A percentile compares a stretch with the other conserved stretches of the same genome.
Evolutionary conservation across 139 green algal genomes (phyloP).

Genomic region (Tetraselmis striata): DNA sequence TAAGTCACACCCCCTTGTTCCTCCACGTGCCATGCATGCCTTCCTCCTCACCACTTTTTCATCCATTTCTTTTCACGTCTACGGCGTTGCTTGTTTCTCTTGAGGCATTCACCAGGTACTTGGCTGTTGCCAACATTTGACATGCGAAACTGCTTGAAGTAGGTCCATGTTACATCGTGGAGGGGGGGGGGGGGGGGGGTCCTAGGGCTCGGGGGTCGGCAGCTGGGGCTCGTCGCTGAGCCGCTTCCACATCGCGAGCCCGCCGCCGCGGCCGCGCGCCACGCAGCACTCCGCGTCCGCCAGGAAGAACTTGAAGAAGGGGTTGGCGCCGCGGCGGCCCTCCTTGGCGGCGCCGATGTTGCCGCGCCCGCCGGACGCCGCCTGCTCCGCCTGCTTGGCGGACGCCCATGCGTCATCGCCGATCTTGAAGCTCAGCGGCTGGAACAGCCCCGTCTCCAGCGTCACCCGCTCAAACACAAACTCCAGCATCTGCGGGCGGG

Average conservation of each 20-base stretch:
- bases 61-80: no score
- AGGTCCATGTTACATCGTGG: no score
- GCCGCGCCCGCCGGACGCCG: conserved; percentile 6
- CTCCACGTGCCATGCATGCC: no score
- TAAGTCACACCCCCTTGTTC: no score
- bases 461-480: conserved; percentile 31
- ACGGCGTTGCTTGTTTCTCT: no score
- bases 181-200: no score
- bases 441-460: conserved; percentile 15
- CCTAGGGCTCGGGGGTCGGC: no score
- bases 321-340: conserved; percentile 13
- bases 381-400: conserved; percentile 6
- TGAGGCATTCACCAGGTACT: no score
- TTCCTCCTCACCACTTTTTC: no score
- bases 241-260: conserved; percentile 25
- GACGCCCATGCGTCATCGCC: conserved; percentile 9
- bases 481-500: conserved; percentile 22
- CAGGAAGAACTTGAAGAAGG: conserved; percentile 37
- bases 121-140: no score
- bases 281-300: conserved; percentile 24
- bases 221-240: not conserved
- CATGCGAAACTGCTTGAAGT: no score
- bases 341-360: conserved; percentile 8
- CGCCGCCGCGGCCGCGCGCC: conserved; percentile 22
- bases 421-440: conserved; percentile 15